Conservation (phyloP, 768 basidiomycete genomes). For the Daedalea quercina region DNA sequence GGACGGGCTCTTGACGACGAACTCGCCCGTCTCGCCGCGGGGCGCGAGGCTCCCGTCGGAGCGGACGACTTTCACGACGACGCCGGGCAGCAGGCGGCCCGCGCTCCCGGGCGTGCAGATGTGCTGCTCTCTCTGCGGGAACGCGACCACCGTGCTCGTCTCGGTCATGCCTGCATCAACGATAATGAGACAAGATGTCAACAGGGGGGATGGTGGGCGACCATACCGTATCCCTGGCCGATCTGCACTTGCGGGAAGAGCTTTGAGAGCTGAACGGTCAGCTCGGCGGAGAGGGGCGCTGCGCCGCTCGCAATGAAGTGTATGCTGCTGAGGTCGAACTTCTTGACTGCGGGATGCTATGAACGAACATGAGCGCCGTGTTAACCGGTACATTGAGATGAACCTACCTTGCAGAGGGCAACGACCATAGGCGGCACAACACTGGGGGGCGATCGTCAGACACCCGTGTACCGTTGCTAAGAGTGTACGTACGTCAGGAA, state of each 20-base stretch:
- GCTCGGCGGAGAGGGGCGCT: constrained; percentile 48
- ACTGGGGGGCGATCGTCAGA: constrained; percentile 9
- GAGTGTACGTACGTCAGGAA: constrained; percentile 22
- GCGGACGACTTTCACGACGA: constrained; percentile 37
- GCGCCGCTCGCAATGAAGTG: constrained; percentile 40
- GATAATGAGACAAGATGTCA: constrained; percentile 1
- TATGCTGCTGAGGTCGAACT: constrained; percentile 34
- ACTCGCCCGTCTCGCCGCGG: constrained; percentile 42
- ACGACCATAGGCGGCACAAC: constrained; percentile 31
- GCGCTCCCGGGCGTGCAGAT: constrained; percentile 22
- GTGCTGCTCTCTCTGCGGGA: constrained; percentile 19
- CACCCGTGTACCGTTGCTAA: background rate
- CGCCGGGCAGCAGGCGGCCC: constrained; percentile 39
- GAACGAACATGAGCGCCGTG: background rate
- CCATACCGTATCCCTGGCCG: constrained; percentile 58
- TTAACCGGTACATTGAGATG: too few relatives aligned
- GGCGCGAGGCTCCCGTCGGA: constrained; percentile 36
- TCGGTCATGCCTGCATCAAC: constrained; percentile 28
- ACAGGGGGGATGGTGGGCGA: background rate
- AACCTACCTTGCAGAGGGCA: constrained; percentile 26
- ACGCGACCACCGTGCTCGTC: constrained; percentile 32
- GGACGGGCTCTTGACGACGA: constrained; percentile 39
- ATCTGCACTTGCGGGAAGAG: constrained; percentile 44
- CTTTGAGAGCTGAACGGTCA: constrained; percentile 38
- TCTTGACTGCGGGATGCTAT: constrained; percentile 34